Base-by-base conservation (phyloP, 2,329 filamentous ascomycete species). In the Aspergillus piperis region DNA sequence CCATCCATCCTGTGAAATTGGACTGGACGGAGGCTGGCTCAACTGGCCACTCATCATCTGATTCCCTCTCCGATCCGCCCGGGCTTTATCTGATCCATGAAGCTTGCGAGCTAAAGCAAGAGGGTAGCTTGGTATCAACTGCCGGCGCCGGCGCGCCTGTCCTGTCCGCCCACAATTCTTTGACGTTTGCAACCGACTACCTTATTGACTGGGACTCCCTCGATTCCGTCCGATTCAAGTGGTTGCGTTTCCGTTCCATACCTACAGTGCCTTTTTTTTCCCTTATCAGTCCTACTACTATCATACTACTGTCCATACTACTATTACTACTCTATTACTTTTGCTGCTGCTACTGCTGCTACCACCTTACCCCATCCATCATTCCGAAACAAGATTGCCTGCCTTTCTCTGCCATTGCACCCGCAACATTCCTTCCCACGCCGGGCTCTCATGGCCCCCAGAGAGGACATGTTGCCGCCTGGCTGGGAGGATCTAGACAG, bases 401-500 rank as follows among this genome's bases (percentile, higher is more conserved):
- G 17, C 17, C 17, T 19, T 38, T n/a, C 27, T 52, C 39, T 23
- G 57, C 55, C 54, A 54, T 54, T 44, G 38, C 38, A 23, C 32
- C 50, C 38, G 66, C 69, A 68, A 68, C 72, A 74, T 71, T 73
- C 71, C 69, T 70, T 61, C 49, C 41, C 54, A 56, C 66, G 63
- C 65, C 62, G 70, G 75, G 73, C 71, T 68, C 57, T 63, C 62
- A 77, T 77, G 75, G 73, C 71, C 72, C 74, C 73, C 61, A 75
- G 74, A 70, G 75, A 76, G 70, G 75, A 75, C 62, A 71, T 71
- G 71, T 68, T 77, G 68, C 73, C 74, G 64, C 73, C 74, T 68
- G 73, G 73, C 62, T 77, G 75, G 75, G 74, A 74, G 61, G 70
- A 76, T 67, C 68, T 75, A 64, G 73, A 77, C 66, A 77, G 75